These are phyloP conservation scores for Fusarium equiseti DNA, from an alignment of 2,329 filamentous ascomycete genomes.

Conservation along the genomic window DNA sequence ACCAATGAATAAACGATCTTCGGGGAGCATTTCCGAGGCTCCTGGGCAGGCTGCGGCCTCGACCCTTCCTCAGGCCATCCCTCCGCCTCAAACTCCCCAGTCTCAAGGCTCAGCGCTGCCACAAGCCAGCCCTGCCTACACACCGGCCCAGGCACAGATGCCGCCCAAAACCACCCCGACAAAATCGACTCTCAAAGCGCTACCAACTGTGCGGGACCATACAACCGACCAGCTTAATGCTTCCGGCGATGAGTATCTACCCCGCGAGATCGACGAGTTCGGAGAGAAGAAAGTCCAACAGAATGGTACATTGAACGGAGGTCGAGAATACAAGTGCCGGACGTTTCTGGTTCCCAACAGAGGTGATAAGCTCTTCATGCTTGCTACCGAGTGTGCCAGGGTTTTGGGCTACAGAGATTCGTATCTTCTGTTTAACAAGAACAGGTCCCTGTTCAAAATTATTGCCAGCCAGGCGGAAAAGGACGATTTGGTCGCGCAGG, in stretches of 20 bases:
- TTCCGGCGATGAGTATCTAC: conserved; percentile 93
- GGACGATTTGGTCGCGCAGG: conserved; percentile 93
- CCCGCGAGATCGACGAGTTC: conserved; percentile 90
- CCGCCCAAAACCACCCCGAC: conserved; percentile 85
- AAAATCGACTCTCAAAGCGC: conserved; percentile 88
- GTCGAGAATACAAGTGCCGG: conserved; percentile 89
- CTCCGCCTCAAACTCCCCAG: conserved; percentile 68
- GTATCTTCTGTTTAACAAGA: conserved; percentile 99
- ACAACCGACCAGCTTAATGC: conserved; percentile 94
- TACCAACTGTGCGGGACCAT: conserved; percentile 95
- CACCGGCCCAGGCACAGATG: conserved; percentile 58
- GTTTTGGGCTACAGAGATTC: conserved; percentile 95
- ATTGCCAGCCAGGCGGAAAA: conserved; percentile 97
- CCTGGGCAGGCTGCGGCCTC: conserved; percentile 65
- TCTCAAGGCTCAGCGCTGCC: conserved; percentile 61
- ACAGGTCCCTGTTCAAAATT: conserved; percentile 95
- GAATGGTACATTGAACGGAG: conserved; percentile 84
- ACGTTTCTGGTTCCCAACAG: conserved; percentile 94
- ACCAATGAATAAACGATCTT: conserved; percentile 69
- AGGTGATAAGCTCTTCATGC: conserved; percentile 96
- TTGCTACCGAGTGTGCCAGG: conserved; percentile 95
- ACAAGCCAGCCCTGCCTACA: conserved; percentile 57
- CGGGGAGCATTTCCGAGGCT: conserved; percentile 67
- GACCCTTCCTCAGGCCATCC: conserved; percentile 54
- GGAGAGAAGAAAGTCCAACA: conserved; percentile 93